Conservation (phyloP, 2,329 filamentous ascomycete genomes). For the Leptoxyphium fumago region DNA sequence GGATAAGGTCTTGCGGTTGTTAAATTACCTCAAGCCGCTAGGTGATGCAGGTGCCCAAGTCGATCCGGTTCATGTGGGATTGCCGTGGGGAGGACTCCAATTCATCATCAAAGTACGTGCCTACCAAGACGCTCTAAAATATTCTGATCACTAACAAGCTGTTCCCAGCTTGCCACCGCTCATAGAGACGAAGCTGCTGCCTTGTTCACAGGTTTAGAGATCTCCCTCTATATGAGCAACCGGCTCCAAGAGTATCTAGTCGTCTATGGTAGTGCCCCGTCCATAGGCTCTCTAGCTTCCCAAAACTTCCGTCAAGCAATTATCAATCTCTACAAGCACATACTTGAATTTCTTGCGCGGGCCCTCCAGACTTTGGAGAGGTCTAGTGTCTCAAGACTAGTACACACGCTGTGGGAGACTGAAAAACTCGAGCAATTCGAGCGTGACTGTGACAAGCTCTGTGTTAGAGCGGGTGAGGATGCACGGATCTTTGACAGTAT, state of each 20-base stretch:
- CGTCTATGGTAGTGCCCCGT: no score
- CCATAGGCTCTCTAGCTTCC: neutral
- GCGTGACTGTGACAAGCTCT: neutral
- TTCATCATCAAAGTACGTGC: conserved; percentile 7
- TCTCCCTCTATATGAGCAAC: conserved; percentile 1
- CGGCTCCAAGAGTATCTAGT: conserved; percentile 3
- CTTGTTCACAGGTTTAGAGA: neutral
- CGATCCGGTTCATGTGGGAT: conserved; percentile 18
- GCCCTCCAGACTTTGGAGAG: conserved; percentile 1
- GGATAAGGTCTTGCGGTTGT: conserved; percentile 14
- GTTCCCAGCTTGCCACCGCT: conserved; percentile 11
- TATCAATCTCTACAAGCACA: conserved; percentile 1
- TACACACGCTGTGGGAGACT: neutral
- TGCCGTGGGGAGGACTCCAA: conserved; percentile 20
- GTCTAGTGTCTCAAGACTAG: neutral
- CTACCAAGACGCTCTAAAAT: no score
- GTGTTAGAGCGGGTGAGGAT: conserved; percentile 1
- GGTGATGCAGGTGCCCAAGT: conserved; percentile 19
- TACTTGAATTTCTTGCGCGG: conserved; percentile 1
- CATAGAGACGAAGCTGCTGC: no score
- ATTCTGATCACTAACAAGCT: no score
- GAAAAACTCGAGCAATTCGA: conserved; percentile 1
- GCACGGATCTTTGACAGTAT: conserved; percentile 1
- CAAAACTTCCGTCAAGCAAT: conserved; percentile 1
- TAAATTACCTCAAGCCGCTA: conserved; percentile 17